Percentiles rank a stretch among this genome's conserved stretches.
Evolutionary conservation across 202 grass and related monocot genomes (phyloP).

Genomic region (Alloteropsis angusta): DNA sequence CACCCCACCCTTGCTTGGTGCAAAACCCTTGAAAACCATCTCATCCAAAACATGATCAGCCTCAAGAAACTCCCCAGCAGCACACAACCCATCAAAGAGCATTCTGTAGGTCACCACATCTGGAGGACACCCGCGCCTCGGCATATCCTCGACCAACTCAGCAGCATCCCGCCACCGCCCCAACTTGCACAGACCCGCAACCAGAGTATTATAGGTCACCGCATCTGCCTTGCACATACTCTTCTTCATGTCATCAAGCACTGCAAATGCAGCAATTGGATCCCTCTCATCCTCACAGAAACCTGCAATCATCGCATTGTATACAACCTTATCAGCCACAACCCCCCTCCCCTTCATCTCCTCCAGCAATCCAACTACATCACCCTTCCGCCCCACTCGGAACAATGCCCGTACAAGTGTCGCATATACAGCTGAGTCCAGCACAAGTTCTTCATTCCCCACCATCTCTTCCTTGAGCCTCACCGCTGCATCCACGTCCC

Average conservation of each 20-base stretch:
- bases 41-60: slow-evolving; percentile 52
- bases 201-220: slow-evolving; percentile 61
- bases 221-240: slow-evolving; percentile 40
- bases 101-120: slow-evolving; percentile 62
- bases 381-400: slow-evolving; percentile 33
- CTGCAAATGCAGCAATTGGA: slow-evolving; percentile 39
- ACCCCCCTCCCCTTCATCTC: slow-evolving; percentile 59
- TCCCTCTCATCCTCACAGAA: slow-evolving; percentile 54
- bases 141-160: slow-evolving; percentile 80
- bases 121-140: slow-evolving; percentile 46
- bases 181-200: slow-evolving; percentile 46
- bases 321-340: slow-evolving; percentile 24
- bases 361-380: slow-evolving; percentile 47
- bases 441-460: background rate
- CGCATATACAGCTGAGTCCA: slow-evolving; percentile 59
- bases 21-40: slow-evolving; percentile 65
- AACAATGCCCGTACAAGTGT: slow-evolving; percentile 51
- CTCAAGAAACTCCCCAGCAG: slow-evolving; percentile 36
- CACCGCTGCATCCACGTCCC: slow-evolving; percentile 33
- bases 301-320: slow-evolving; percentile 54
- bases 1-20: slow-evolving; percentile 27
- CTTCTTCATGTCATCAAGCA: slow-evolving; percentile 54
- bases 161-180: slow-evolving; percentile 37
- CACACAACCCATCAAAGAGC: slow-evolving; percentile 57
- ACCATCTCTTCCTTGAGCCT: slow-evolving; percentile 54